Evolutionary conservation across 495 filamentous ascomycete genomes (phyloP).

Genomic region (Hypoxylon crocopeplum): DNA sequence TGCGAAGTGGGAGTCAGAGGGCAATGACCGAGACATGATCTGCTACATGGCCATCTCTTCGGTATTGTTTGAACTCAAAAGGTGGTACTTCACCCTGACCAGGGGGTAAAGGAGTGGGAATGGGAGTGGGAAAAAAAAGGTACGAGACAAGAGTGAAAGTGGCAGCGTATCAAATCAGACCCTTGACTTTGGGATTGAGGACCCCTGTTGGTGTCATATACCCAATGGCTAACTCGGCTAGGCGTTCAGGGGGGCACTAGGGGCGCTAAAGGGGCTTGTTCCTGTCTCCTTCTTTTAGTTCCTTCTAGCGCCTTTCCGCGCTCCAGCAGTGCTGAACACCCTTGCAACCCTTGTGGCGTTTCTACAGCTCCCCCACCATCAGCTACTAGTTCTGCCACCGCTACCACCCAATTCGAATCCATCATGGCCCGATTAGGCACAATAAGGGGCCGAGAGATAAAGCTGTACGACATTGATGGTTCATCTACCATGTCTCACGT

Average conservation of each 20-base stretch:
- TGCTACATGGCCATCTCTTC: slow-evolving; percentile 35
- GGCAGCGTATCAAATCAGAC: slow-evolving; percentile 37
- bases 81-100: slow-evolving; percentile 27
- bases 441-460: neutral
- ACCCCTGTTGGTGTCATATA: slow-evolving; percentile 20
- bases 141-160: slow-evolving; percentile 31
- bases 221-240: slow-evolving; percentile 12
- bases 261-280: slow-evolving; percentile 10
- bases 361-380: no score
- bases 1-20: slow-evolving; percentile 14
- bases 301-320: slow-evolving; percentile 6
- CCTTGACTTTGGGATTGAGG: slow-evolving; percentile 16
- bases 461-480: slow-evolving; percentile 25
- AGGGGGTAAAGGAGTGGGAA: slow-evolving; percentile 3
- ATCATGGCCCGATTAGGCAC: slow-evolving; percentile 1
- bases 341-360: no score
- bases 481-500: neutral
- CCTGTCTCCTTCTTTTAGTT: slow-evolving; percentile 20
- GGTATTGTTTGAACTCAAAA: slow-evolving; percentile 36
- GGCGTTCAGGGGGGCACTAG: slow-evolving; percentile 5
- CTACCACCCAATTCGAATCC: slow-evolving; percentile 16
- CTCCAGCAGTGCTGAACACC: neutral
- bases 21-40: slow-evolving; percentile 35
- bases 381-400: slow-evolving; percentile 1
- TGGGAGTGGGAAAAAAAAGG: slow-evolving; percentile 15